Conservation (phyloP, 1,284 basidiomycete genomes). For the Cutaneotrichosporon mucoides region DNA sequence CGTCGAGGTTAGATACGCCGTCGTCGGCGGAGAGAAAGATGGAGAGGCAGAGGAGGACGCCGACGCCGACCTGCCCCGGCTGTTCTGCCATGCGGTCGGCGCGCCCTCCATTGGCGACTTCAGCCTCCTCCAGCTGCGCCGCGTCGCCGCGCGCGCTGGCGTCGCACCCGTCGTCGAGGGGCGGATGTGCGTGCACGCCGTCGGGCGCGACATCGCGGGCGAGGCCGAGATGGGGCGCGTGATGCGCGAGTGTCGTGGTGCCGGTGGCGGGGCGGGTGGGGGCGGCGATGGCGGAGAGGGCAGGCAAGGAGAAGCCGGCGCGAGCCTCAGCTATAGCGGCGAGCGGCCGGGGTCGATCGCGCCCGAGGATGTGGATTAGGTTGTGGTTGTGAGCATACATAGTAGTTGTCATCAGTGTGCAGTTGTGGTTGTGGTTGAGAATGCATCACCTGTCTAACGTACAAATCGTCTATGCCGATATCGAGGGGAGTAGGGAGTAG, state of each 20-base stretch:
- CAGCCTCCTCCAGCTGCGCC: conserved; percentile 3
- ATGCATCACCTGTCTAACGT: background rate
- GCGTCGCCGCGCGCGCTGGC: background rate
- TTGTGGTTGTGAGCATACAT: background rate
- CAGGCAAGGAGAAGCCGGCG: background rate
- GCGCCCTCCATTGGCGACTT: conserved; percentile 1
- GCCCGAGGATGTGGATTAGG: background rate
- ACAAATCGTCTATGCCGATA: background rate
- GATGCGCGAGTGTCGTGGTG: conserved; percentile 3
- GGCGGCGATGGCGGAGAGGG: background rate
- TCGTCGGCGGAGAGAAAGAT: background rate
- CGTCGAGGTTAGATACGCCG: background rate
- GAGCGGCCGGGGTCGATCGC: background rate
- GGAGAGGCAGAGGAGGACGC: background rate
- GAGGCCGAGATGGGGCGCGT: background rate
- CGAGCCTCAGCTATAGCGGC: background rate
- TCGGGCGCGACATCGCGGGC: background rate
- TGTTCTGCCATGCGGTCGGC: conserved; percentile 1
- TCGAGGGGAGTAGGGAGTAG: no score
- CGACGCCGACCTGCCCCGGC: background rate
- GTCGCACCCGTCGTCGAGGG: background rate
- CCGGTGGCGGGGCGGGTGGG: no score
- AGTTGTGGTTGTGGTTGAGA: no score
- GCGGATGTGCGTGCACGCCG: conserved; percentile 1
- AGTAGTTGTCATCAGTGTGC: background rate